A percentile compares a stretch with the other conserved stretches of the same genome.
phyloP scores from a whole-genome alignment of 495 filamentous ascomycete species.

The Tuber borchii region DNA sequence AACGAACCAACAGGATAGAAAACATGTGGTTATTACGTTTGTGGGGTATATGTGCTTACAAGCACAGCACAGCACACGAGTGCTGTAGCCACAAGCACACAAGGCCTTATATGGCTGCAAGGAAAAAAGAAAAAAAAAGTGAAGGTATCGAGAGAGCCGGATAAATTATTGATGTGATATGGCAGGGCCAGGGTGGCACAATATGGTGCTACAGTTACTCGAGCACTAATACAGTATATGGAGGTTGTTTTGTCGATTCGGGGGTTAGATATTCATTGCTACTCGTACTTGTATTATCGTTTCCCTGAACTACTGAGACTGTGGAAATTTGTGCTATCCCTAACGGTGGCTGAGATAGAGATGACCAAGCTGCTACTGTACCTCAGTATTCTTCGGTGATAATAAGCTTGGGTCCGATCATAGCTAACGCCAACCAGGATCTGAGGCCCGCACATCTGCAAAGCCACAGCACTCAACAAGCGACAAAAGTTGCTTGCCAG shows the following conservation, averaged over 20 bases:
- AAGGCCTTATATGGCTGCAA: background rate
- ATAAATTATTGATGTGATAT: background rate
- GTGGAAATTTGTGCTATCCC: background rate
- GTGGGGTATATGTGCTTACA: too few relatives aligned
- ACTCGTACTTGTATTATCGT: background rate
- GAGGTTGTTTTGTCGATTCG: background rate
- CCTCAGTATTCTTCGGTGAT: background rate
- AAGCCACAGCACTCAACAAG: too few relatives aligned
- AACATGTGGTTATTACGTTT: background rate
- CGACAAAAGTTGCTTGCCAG: too few relatives aligned
- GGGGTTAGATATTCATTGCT: background rate
- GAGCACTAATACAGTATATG: background rate
- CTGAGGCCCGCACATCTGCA: too few relatives aligned
- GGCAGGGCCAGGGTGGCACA: background rate
- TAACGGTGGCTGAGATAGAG: background rate
- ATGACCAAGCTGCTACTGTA: background rate
- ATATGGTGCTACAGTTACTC: too few relatives aligned
- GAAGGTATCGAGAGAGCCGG: too few relatives aligned
- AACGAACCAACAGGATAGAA: background rate
- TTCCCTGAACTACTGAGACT: background rate
- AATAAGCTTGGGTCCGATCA: background rate
- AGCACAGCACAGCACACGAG: background rate
- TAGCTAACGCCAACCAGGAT: background rate
- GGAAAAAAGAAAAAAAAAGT: too few relatives aligned
- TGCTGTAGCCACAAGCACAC: background rate